Conservation (phyloP, 306 rosid species). For the Casuarina glauca region DNA sequence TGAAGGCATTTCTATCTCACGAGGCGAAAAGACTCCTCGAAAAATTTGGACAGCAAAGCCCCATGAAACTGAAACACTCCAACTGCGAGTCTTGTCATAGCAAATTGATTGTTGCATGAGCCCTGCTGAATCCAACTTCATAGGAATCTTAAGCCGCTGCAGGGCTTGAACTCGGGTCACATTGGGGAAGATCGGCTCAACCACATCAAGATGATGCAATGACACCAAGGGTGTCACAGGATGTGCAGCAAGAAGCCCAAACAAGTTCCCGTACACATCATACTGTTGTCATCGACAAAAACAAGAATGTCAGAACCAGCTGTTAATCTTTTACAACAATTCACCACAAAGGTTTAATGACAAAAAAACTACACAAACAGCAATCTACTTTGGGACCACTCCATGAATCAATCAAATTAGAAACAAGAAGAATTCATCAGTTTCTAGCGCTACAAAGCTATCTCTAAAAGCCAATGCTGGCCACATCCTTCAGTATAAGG, state of each 20-base stretch:
- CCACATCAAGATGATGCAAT: slow-evolving; percentile 93
- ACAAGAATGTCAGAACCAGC: slow-evolving; percentile 9
- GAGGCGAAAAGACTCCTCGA: slow-evolving; percentile 74
- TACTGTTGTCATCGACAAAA: slow-evolving; percentile 53
- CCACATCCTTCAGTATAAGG: not conserved
- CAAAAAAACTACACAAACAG: not conserved
- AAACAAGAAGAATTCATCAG: not conserved
- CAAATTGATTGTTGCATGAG: slow-evolving; percentile 94
- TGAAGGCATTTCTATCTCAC: slow-evolving; percentile 96
- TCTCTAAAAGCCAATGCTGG: slow-evolving; percentile 1
- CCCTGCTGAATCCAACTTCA: slow-evolving; percentile 77
- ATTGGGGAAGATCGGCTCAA: slow-evolving; percentile 93
- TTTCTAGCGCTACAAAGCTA: not conserved
- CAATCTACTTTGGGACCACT: not conserved
- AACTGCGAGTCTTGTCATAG: slow-evolving; percentile 56
- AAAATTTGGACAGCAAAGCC: slow-evolving; percentile 86
- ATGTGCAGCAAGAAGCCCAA: slow-evolving; percentile 95
- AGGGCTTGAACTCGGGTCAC: slow-evolving; percentile 69
- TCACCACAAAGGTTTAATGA: not conserved
- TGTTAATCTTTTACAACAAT: not conserved
- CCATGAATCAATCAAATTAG: not conserved
- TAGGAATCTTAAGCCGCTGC: slow-evolving; percentile 61
- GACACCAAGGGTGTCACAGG: slow-evolving; percentile 93
- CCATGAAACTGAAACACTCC: slow-evolving; percentile 96
- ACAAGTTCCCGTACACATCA: slow-evolving; percentile 90